phyloP scores from a whole-genome alignment of 257 asterid species.

The Scutellaria galericulata region DNA sequence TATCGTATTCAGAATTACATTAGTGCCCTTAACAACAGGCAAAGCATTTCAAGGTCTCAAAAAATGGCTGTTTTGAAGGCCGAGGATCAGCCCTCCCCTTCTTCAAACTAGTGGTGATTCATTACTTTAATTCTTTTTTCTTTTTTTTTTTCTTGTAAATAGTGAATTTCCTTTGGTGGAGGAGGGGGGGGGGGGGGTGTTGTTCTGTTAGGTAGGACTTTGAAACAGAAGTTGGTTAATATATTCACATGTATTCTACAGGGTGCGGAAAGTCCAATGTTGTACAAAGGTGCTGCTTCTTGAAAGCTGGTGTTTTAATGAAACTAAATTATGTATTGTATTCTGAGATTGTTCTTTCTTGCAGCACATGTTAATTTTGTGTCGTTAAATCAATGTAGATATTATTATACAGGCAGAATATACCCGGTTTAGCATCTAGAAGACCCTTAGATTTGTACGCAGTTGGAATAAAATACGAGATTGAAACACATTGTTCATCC shows the following conservation, averaged over 20 bases:
- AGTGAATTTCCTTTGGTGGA: constrained; percentile 23
- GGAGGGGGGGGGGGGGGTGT: constrained; percentile 11
- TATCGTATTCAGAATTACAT: constrained; percentile 71
- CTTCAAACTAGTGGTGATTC: constrained; percentile 38
- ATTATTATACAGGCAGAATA: too few relatives aligned
- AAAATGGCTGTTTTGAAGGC: constrained; percentile 61
- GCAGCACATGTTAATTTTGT: neutral
- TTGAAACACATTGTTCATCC: neutral
- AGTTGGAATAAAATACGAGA: neutral
- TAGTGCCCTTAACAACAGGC: constrained; percentile 70
- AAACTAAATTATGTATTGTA: neutral
- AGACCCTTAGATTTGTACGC: too few relatives aligned
- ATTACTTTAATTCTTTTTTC: constrained; percentile 32
- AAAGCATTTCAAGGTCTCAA: constrained; percentile 64
- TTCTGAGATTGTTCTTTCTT: neutral
- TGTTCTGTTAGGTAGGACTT: constrained; percentile 7
- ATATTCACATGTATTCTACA: constrained; percentile 32
- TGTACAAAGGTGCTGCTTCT: constrained; percentile 27
- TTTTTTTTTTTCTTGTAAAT: constrained; percentile 23
- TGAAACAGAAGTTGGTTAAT: constrained; percentile 30
- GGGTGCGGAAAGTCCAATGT: constrained; percentile 14
- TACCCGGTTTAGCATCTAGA: too few relatives aligned
- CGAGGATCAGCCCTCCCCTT: constrained; percentile 48
- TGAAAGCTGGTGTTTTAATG: constrained; percentile 18
- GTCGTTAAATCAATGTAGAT: too few relatives aligned